Conservation (phyloP, 2,329 filamentous ascomycete species). For the Claviceps spartinae region DNA sequence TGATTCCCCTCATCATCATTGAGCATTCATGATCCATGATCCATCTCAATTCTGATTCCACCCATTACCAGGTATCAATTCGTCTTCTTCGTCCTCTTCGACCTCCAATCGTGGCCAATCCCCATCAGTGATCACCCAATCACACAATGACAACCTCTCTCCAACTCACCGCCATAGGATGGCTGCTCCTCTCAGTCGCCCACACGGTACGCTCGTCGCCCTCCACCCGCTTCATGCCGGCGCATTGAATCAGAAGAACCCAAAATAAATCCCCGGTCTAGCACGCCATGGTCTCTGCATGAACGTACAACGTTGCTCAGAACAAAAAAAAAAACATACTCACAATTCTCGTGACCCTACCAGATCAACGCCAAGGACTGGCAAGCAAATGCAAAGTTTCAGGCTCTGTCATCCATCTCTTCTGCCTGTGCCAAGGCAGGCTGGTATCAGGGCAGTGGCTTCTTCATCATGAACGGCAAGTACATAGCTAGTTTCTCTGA, state of each 20-base stretch:
- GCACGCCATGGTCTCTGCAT: no score
- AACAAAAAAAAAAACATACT: neutral
- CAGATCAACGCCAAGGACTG: slow-evolving; percentile 8
- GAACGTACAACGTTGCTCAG: no score
- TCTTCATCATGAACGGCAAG: slow-evolving; percentile 8
- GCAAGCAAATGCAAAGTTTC: slow-evolving; percentile 7
- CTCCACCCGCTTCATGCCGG: no score
- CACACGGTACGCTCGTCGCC: slow-evolving; percentile 6
- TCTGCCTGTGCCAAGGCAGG: slow-evolving; percentile 7
- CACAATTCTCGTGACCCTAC: neutral
- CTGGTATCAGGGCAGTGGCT: slow-evolving; percentile 10
- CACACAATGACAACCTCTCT: slow-evolving; percentile 5
- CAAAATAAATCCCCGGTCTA: no score
- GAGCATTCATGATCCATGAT: no score
- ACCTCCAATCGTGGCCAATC: neutral
- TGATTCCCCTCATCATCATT: no score
- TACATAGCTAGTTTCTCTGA: neutral
- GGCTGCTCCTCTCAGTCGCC: slow-evolving; percentile 7
- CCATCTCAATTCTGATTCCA: neutral
- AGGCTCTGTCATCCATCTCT: slow-evolving; percentile 3
- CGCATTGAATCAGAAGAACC: no score
- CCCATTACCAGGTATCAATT: neutral
- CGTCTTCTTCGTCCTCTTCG: neutral
- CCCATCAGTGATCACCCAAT: neutral
- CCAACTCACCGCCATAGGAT: slow-evolving; percentile 4